Evolutionary conservation across 306 rosid genomes (phyloP), one percentile per base, ranked within the genome.

Genomic region (Urtica urens): DNA sequence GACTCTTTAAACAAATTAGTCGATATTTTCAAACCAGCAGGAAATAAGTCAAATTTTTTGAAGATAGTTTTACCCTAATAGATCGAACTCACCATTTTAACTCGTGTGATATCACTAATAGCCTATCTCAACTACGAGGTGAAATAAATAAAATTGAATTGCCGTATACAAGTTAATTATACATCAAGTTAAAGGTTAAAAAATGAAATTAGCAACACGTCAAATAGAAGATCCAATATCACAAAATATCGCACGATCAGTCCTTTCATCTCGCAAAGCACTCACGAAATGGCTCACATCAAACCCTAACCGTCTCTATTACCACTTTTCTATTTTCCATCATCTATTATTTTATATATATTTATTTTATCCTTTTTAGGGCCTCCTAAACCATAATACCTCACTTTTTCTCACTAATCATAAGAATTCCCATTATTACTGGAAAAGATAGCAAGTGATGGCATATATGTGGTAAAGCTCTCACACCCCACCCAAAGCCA

Each of bases 341-440:
- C 15, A 21, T 10, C 18, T 17, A 26, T 38, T 35, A 21, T 23
- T 38, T 12, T 10, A 16, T 38, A 4, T 22, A 13, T n/a, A 24
- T 20, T n/a, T 43, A 7, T 57, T 37, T 38, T 10, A 45, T 18
- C 15, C 15, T 34, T n/a, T 20, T 42, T 24, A 40, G 52, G 26
- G 37, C 63, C 53, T 43, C 33, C 23, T 46, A 31, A 47, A 22
- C 30, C 29, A 19, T 27, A 33, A 43, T 34, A 28, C 53, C 67
- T 53, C 29, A 14, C 55, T 49, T 53, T 72, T 54, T 61, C 60
- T 33, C 38, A 40, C 47, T 63, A 67, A 67, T 72, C 62, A 67
- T 67, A 13, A 59, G 67, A 25, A 34, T 47, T 39, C 51, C 71
- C 74, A 72, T 58, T 63, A 72, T 49, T 42, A 57, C 58, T 58